These are phyloP conservation scores for Graphilbum ipis-grandicollis DNA, from an alignment of 2,329 filamentous ascomycete species.

Conservation along the genomic window DNA sequence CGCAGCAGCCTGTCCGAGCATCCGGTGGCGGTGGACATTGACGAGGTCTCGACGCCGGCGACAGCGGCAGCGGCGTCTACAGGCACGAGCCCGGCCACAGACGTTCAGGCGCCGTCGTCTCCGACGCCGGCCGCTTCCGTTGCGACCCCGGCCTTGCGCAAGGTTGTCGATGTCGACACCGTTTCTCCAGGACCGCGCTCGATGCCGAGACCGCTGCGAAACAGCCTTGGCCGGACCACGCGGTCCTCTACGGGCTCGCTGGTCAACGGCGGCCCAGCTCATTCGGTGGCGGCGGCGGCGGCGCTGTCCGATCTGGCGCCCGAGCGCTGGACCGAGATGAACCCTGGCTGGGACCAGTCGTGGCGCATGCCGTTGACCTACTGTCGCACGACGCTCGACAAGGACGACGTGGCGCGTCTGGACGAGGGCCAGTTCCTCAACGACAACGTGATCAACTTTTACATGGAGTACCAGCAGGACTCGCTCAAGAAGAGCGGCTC, in stretches of 20 bases:
- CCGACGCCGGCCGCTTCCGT: no score
- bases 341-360: slow-evolving; percentile 30
- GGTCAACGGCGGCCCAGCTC: neutral
- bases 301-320: neutral
- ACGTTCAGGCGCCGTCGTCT: no score
- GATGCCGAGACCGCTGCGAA: no score
- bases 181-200: no score
- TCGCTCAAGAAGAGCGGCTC: slow-evolving; percentile 36
- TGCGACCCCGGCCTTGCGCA: no score
- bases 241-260: neutral
- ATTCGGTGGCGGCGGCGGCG: neutral
- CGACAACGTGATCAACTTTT: slow-evolving; percentile 83
- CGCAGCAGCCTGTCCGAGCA: neutral
- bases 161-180: neutral
- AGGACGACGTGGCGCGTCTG: slow-evolving; percentile 56
- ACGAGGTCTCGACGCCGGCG: no score
- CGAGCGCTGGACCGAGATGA: slow-evolving; percentile 29
- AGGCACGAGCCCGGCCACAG: neutral
- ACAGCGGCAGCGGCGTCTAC: neutral
- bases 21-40: no score
- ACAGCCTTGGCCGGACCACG: no score
- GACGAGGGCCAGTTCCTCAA: slow-evolving; percentile 80
- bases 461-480: slow-evolving; percentile 56
- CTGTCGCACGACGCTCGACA: slow-evolving; percentile 49
- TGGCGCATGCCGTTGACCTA: slow-evolving; percentile 47